Conservation (phyloP, 225 moss, liverwort and hornwort species). For the Anthoceros angustus region DNA sequence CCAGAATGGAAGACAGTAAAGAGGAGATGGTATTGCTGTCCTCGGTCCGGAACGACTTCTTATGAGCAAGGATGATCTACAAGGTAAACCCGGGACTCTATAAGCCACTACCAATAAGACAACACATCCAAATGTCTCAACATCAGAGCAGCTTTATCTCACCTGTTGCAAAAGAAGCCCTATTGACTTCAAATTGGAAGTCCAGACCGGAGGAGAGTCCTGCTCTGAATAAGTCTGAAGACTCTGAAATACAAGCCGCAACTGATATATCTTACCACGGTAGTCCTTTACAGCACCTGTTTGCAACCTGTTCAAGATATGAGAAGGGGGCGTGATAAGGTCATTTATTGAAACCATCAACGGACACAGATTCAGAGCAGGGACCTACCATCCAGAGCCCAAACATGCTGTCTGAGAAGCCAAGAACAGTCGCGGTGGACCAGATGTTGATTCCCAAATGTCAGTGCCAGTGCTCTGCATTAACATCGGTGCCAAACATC, state of each 20-base stretch:
- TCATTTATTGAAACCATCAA: not conserved
- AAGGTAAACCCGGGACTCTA: not conserved
- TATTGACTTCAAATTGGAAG: conserved; percentile 24
- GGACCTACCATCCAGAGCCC: not conserved
- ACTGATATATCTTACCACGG: conserved; percentile 48
- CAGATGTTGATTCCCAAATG: not conserved
- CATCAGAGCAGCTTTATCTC: not conserved
- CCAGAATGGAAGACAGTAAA: conserved; percentile 25
- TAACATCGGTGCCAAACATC: too few species aligned
- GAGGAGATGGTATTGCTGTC: conserved; percentile 23
- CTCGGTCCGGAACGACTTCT: conserved; percentile 37
- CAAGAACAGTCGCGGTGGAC: not conserved
- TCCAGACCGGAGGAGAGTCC: conserved; percentile 20
- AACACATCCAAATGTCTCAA: not conserved
- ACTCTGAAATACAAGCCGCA: conserved; percentile 46
- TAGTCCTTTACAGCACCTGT: conserved; percentile 58
- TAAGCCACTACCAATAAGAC: too few species aligned
- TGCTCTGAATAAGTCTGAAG: conserved; percentile 47
- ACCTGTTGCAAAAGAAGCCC: conserved; percentile 62
- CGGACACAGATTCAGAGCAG: not conserved
- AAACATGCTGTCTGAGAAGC: not conserved
- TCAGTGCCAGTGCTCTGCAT: not conserved
- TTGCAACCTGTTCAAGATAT: conserved; percentile 18
- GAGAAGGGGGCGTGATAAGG: not conserved
- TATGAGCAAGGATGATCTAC: conserved; percentile 35